Percentiles rank a stretch among this genome's conserved stretches.
Evolutionary conservation across 768 basidiomycete genomes (phyloP).

Genomic region (Agaricus sinodeliciosus): DNA sequence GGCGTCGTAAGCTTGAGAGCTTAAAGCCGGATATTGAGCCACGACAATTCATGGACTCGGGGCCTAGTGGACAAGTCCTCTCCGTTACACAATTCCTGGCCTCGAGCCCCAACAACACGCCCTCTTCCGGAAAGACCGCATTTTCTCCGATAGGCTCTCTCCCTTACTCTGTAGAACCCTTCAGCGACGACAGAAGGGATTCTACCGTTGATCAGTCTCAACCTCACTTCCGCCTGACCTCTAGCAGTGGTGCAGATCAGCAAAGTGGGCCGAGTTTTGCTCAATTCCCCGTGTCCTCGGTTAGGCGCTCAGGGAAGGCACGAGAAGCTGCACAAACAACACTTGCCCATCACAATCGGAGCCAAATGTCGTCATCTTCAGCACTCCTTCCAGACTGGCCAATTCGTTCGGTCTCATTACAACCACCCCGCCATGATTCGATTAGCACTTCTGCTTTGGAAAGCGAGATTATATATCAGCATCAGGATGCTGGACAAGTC

Average conservation of each 20-base stretch:
- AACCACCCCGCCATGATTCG: not conserved
- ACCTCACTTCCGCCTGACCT: not conserved
- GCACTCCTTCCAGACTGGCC: not conserved
- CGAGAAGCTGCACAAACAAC: constrained; percentile 14
- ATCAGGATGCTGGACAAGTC: constrained; percentile 27
- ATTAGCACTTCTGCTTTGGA: not conserved
- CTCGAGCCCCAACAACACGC: not conserved
- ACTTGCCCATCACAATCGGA: no score
- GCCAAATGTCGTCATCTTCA: not conserved
- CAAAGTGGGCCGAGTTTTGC: constrained; percentile 2
- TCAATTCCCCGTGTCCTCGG: constrained; percentile 14
- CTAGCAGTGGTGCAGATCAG: not conserved
- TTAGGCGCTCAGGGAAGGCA: constrained; percentile 13
- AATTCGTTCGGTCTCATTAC: constrained; percentile 6
- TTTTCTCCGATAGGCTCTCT: not conserved
- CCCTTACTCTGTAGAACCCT: not conserved
- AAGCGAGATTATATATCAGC: constrained; percentile 32
- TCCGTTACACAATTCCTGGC: constrained; percentile 13
- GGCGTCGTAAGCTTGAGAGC: constrained; percentile 10
- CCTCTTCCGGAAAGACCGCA: not conserved
- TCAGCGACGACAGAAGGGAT: not conserved
- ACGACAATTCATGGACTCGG: constrained; percentile 12
- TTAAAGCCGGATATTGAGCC: constrained; percentile 10
- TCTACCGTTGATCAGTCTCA: not conserved
- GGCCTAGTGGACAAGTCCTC: constrained; percentile 10